phyloP scores from a whole-genome alignment of 495 filamentous ascomycete species.

The Chaetomium cochliodes region DNA sequence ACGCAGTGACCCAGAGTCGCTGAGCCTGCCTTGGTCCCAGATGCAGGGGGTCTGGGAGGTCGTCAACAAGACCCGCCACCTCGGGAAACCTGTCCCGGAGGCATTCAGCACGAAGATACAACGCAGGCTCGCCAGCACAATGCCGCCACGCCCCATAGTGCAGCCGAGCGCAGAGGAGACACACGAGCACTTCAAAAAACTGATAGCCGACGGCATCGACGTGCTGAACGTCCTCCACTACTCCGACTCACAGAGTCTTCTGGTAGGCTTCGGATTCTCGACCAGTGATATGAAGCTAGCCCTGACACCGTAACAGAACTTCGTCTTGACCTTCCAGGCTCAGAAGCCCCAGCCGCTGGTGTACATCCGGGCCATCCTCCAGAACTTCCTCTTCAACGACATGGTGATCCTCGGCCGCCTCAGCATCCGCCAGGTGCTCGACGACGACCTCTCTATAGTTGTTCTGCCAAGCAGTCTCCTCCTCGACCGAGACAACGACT shows the following conservation, averaged over 20 bases:
- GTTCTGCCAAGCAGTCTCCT: slow-evolving; percentile 70
- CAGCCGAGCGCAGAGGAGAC: slow-evolving; percentile 71
- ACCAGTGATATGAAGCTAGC: not conserved
- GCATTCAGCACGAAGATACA: slow-evolving; percentile 91
- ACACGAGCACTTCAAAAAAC: slow-evolving; percentile 61
- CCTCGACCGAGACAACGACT: slow-evolving; percentile 68
- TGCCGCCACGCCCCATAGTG: slow-evolving; percentile 88
- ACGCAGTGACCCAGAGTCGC: slow-evolving; percentile 42
- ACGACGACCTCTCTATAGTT: slow-evolving; percentile 72
- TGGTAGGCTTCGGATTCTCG: slow-evolving; percentile 43
- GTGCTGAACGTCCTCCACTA: slow-evolving; percentile 70
- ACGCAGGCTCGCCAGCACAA: slow-evolving; percentile 82
- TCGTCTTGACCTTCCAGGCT: slow-evolving; percentile 69
- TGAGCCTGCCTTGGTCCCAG: slow-evolving; percentile 49
- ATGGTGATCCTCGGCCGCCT: slow-evolving; percentile 63
- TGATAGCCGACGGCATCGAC: slow-evolving; percentile 70
- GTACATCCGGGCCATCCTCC: slow-evolving; percentile 79
- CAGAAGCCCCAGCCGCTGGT: slow-evolving; percentile 79
- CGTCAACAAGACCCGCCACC: slow-evolving; percentile 54
- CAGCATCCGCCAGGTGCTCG: slow-evolving; percentile 69
- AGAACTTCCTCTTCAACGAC: slow-evolving; percentile 71
- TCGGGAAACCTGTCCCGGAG: slow-evolving; percentile 67
- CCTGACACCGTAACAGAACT: slow-evolving; percentile 46
- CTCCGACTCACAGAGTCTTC: slow-evolving; percentile 63
- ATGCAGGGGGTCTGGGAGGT: slow-evolving; percentile 47